phyloP scores from a whole-genome alignment of 441 rosid species.

The Pelargonium exstipulatum region DNA sequence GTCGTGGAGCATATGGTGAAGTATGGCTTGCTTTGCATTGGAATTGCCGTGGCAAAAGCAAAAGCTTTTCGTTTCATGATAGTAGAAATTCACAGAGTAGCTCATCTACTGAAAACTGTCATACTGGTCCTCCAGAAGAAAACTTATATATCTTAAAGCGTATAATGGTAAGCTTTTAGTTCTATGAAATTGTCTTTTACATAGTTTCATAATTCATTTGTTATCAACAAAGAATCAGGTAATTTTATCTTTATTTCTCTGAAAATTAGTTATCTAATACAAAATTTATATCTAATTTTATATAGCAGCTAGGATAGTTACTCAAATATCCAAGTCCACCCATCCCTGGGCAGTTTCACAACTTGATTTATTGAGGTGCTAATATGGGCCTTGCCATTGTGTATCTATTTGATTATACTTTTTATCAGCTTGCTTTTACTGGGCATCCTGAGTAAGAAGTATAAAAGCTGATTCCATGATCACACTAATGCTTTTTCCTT shows the following conservation, averaged over 20 bases:
- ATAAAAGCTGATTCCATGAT: background rate
- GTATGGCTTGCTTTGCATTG: conserved; percentile 92
- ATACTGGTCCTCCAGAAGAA: conserved; percentile 39
- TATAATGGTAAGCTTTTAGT: conserved; percentile 59
- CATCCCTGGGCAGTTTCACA: background rate
- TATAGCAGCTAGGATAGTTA: conserved; percentile 3
- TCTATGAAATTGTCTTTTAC: conserved; percentile 2
- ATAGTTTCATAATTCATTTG: conserved; percentile 8
- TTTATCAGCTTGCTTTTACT: background rate
- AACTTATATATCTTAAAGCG: conserved; percentile 76
- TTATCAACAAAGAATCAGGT: background rate
- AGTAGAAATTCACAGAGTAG: conserved; percentile 31
- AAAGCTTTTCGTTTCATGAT: conserved; percentile 33
- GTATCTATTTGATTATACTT: background rate
- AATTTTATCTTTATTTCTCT: background rate
- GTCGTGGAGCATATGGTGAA: conserved; percentile 93
- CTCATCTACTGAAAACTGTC: conserved; percentile 35
- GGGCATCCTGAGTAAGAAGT: conserved; percentile 4
- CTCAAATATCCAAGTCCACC: background rate
- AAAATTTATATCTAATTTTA: background rate
- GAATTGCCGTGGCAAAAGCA: conserved; percentile 54
- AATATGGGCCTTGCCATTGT: no score
- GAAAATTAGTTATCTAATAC: background rate
- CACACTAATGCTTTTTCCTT: no score
- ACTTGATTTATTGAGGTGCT: background rate